Percentiles rank a stretch among this genome's conserved stretches.
These are phyloP conservation scores for Barnettozyma californica DNA, from an alignment of 805 yeast species.

Conservation along the genomic window DNA sequence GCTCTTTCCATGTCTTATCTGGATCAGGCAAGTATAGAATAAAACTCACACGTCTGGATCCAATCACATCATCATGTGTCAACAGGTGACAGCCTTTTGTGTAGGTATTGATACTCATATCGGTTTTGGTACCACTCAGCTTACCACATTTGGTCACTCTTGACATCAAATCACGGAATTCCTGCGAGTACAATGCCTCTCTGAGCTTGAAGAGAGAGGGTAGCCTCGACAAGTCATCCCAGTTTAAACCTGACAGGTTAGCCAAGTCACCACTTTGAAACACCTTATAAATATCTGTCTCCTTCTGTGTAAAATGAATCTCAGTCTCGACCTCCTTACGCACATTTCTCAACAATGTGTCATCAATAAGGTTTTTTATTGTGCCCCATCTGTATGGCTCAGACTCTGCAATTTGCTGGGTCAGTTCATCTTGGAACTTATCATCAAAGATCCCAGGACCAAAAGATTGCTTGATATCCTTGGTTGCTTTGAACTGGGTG, in stretches of 20 bases:
- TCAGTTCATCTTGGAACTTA: slow-evolving; percentile 35
- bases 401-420: slow-evolving; percentile 43
- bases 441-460: slow-evolving; percentile 44
- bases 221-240: slow-evolving; percentile 65
- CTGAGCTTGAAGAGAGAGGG: slow-evolving; percentile 75
- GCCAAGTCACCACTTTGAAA: slow-evolving; percentile 89
- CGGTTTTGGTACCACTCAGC: slow-evolving; percentile 85
- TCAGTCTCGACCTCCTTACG: slow-evolving; percentile 78
- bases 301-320: slow-evolving; percentile 89
- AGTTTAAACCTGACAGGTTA: slow-evolving; percentile 78
- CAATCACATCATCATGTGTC: slow-evolving; percentile 97
- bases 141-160: slow-evolving; percentile 83
- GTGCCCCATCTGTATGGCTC: slow-evolving; percentile 91
- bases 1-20: slow-evolving; percentile 79
- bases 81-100: slow-evolving; percentile 89
- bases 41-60: slow-evolving; percentile 88
- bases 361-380: slow-evolving; percentile 66
- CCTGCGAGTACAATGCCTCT: slow-evolving; percentile 81
- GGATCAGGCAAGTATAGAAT: slow-evolving; percentile 93
- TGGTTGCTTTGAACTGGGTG: slow-evolving; percentile 14
- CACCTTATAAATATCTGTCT: slow-evolving; percentile 94
- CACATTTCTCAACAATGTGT: slow-evolving; percentile 69
- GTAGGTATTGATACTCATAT: slow-evolving; percentile 87
- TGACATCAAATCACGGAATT: slow-evolving; percentile 74
- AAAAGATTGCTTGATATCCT: slow-evolving; percentile 38